Conservation (phyloP, 352 stramenopile species). For the Pythium folliculosum region DNA sequence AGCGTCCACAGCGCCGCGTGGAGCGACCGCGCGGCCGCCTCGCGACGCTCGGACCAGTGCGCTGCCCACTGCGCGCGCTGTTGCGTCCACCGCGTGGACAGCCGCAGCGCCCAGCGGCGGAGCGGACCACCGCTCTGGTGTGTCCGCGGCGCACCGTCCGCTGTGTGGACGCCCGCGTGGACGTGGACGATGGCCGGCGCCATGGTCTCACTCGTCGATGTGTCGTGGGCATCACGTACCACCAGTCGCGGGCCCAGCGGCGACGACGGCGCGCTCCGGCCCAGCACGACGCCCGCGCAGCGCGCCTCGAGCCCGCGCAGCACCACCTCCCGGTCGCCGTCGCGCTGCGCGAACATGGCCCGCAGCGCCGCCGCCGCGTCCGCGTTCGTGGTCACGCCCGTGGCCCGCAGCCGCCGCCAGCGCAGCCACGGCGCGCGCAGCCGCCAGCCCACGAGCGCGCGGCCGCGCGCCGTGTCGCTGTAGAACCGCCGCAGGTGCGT, state of each 20-base stretch:
- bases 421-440: constrained; percentile 10
- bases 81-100: neutral
- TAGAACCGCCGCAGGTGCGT: neutral
- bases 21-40: neutral
- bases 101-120: neutral
- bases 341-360: constrained; percentile 1
- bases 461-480: neutral
- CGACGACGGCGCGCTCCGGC: too few species aligned
- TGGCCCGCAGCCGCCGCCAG: constrained; percentile 7
- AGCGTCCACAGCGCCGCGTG: constrained; percentile 7
- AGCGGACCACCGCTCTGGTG: neutral
- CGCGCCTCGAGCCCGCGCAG: constrained; percentile 1
- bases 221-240: neutral
- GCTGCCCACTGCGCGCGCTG: neutral
- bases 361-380: neutral
- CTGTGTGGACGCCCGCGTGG: neutral
- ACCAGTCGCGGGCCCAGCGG: neutral
- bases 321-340: neutral
- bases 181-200: neutral
- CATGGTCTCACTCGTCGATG: neutral
- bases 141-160: neutral
- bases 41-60: neutral
- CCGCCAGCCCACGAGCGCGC: neutral
- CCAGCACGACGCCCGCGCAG: neutral
- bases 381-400: neutral